phyloP scores from a whole-genome alignment of 2,329 filamentous ascomycete genomes.

The Penicillium fuscoglaucum region DNA sequence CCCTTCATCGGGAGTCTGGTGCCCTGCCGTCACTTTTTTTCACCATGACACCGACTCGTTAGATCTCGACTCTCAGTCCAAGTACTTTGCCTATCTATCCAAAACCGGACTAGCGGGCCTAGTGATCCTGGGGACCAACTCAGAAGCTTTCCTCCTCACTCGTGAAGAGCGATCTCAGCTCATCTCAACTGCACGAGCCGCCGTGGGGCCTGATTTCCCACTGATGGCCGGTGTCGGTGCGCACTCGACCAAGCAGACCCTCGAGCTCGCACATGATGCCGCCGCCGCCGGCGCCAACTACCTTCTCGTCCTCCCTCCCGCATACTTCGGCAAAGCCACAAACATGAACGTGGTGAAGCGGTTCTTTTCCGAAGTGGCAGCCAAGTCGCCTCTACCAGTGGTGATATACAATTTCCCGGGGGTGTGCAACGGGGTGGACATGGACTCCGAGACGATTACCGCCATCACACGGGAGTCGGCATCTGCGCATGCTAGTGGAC shows the following conservation, averaged over 20 bases:
- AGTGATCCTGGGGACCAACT: conserved; percentile 57
- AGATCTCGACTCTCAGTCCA: conserved; percentile 50
- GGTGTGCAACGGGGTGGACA: conserved; percentile 67
- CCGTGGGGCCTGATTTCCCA: conserved; percentile 56
- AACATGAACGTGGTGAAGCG: conserved; percentile 57
- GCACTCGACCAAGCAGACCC: conserved; percentile 64
- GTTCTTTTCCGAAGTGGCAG: conserved; percentile 61
- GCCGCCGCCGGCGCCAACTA: conserved; percentile 62
- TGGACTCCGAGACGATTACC: conserved; percentile 64
- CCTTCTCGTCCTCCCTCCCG: conserved; percentile 61
- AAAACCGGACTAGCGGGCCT: conserved; percentile 53
- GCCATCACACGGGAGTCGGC: conserved; percentile 51
- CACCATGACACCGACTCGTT: conserved; percentile 51
- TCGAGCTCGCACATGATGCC: conserved; percentile 61
- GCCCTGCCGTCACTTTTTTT: conserved; percentile 58
- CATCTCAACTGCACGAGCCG: conserved; percentile 56
- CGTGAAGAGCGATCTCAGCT: conserved; percentile 60
- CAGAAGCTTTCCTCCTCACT: conserved; percentile 58
- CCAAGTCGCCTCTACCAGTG: conserved; percentile 55
- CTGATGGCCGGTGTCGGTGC: conserved; percentile 65
- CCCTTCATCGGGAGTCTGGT: conserved; percentile 47
- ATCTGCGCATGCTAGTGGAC: conserved; percentile 19
- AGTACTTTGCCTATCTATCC: conserved; percentile 56
- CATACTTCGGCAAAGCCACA: conserved; percentile 66
- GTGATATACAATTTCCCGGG: conserved; percentile 70